A percentile compares a stretch with the other conserved stretches of the same genome.
These are phyloP conservation scores for Desmodesmus armatus DNA, from an alignment of 139 green algal genomes.

Conservation along the genomic window DNA sequence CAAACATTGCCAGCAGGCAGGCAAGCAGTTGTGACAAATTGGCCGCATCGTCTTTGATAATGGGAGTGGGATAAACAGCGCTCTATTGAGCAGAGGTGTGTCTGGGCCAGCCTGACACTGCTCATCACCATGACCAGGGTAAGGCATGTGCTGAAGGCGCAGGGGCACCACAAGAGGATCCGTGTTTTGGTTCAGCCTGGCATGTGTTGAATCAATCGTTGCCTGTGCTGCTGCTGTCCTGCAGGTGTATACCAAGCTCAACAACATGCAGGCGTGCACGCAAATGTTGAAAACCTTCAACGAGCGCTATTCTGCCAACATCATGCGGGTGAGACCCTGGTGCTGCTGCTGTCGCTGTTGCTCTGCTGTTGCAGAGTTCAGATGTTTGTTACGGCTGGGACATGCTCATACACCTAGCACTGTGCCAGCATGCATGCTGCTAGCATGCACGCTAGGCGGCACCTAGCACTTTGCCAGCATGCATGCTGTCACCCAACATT, in stretches of 20 bases:
- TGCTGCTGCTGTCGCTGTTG: neutral
- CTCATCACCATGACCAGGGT: neutral
- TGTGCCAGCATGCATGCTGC: too few relatives aligned
- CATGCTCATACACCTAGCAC: too few relatives aligned
- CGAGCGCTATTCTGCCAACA: slow-evolving; percentile 28
- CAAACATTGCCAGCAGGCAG: too few relatives aligned
- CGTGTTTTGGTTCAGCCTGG: neutral
- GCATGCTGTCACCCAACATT: too few relatives aligned
- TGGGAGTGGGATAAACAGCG: too few relatives aligned
- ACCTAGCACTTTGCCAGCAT: too few relatives aligned
- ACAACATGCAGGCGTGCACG: slow-evolving; percentile 38
- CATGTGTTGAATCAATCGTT: neutral
- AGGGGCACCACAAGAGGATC: neutral
- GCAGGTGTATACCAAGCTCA: slow-evolving; percentile 38
- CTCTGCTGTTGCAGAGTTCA: too few relatives aligned
- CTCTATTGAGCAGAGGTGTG: too few relatives aligned
- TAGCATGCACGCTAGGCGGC: too few relatives aligned
- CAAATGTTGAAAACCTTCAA: slow-evolving; percentile 42
- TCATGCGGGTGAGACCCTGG: slow-evolving; percentile 7
- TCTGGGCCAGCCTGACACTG: neutral
- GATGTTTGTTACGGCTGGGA: too few relatives aligned
- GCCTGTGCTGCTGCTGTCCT: neutral
- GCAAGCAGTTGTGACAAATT: too few relatives aligned
- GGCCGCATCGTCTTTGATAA: too few relatives aligned
- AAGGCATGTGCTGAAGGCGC: neutral